phyloP scores from a whole-genome alignment of 2,329 filamentous ascomycete species.

The Penicillium sumatraense region DNA sequence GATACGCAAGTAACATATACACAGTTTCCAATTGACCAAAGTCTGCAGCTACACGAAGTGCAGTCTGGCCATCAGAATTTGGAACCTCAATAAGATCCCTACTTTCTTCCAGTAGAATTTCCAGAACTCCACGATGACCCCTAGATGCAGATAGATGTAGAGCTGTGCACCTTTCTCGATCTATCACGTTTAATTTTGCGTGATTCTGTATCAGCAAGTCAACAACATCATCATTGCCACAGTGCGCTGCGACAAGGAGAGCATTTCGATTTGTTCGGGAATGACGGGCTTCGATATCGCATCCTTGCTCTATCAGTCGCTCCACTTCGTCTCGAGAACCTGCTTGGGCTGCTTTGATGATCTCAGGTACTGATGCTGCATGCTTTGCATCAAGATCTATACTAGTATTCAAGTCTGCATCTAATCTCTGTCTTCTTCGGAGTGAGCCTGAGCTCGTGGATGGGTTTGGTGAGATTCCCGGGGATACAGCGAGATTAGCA shows the following conservation, averaged over 20 bases:
- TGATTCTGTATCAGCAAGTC: slow-evolving; percentile 36
- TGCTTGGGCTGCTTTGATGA: slow-evolving; percentile 43
- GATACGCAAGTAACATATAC: slow-evolving; percentile 34
- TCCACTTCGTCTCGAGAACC: slow-evolving; percentile 40
- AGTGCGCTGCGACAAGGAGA: slow-evolving; percentile 45
- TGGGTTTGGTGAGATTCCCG: slow-evolving; percentile 1
- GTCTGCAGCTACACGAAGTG: slow-evolving; percentile 42
- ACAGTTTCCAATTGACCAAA: slow-evolving; percentile 39
- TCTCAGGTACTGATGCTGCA: slow-evolving; percentile 34
- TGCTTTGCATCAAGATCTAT: slow-evolving; percentile 39
- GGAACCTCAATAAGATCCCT: slow-evolving; percentile 34
- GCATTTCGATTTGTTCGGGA: slow-evolving; percentile 39
- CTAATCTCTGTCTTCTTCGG: slow-evolving; percentile 23
- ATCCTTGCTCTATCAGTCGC: slow-evolving; percentile 35
- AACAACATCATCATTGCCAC: slow-evolving; percentile 42
- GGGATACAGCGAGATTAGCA: slow-evolving; percentile 3
- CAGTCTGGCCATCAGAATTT: slow-evolving; percentile 38
- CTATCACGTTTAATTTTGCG: slow-evolving; percentile 35
- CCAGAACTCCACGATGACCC: slow-evolving; percentile 35
- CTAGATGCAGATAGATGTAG: slow-evolving; percentile 39
- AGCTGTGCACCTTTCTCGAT: slow-evolving; percentile 35
- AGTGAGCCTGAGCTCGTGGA: neutral
- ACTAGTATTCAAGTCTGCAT: slow-evolving; percentile 37
- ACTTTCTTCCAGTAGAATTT: slow-evolving; percentile 32
- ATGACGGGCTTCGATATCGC: slow-evolving; percentile 37